Base-by-base conservation (phyloP, 2,329 filamentous ascomycete species). In the Sarocladium oryzae region DNA sequence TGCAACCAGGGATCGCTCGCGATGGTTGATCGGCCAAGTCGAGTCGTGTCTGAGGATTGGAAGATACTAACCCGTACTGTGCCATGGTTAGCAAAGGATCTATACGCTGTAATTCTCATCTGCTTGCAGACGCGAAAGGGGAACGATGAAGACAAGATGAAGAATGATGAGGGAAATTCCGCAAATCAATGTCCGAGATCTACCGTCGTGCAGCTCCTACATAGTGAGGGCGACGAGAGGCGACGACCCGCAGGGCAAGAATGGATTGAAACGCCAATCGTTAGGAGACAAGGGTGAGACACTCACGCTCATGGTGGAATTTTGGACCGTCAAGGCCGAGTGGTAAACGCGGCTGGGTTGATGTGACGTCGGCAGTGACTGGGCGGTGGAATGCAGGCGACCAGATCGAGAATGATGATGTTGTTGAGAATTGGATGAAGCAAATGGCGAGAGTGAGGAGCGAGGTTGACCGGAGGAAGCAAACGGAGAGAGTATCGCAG, bases 301-400 rank as follows among this genome's bases (percentile, higher is more conserved):
- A 74, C 74, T 70, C 65, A 77, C 74, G 67, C 73, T 76, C 74
- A 77, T 77, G 56, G 63, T 74, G 63, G 55, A 38, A 51, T 48
- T 26, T 48, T 48, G 40, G 40, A 43, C 40, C 40, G 40, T 28
- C 10, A 43, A 20, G 40, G 40, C 26, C 40, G 23, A 48, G 33
- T 48, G 28, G 28, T 33, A 33, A 32, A 13, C 26, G 43, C 28
- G 43, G 43, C 24, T 33, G 24, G 24, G 28, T 9, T 13, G 28
- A 28, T 5, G 24, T 48, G 43, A 48, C 26, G 43, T 33, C 28
- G 24, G 16, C 21, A 21, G 26, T 15, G 32, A n/a, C 24, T 26
- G 26, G 15, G 9, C 28, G 43, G 26, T 48, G 43, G 43, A 48
- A 48, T 48, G 43, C 26, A 21, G 26, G 23, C 40, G 40, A n/a